A percentile compares a stretch with the other conserved stretches of the same genome.
Evolutionary conservation across 768 basidiomycete genomes (phyloP).

Genomic region (Auricularia sp.): DNA sequence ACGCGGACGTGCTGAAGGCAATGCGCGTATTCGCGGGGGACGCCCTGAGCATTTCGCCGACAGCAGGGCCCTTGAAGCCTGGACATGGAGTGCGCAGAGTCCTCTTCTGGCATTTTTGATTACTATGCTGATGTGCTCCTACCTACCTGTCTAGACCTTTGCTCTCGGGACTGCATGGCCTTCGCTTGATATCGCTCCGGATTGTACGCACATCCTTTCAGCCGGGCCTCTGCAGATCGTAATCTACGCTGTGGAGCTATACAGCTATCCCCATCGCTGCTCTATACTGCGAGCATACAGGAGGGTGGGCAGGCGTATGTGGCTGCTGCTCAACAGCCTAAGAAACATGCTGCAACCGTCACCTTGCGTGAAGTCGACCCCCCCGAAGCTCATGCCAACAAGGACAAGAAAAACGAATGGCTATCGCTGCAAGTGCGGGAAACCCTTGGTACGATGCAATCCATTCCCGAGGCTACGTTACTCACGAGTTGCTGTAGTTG

Average conservation of each 20-base stretch:
- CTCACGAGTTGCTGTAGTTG: conserved; percentile 35
- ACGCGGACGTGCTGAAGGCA: conserved; percentile 49
- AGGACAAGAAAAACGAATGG: conserved; percentile 41
- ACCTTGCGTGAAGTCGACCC: conserved; percentile 39
- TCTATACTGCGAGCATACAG: conserved; percentile 49
- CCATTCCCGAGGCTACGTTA: conserved; percentile 5
- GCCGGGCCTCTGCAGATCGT: conserved; percentile 4
- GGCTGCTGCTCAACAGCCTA: conserved; percentile 28
- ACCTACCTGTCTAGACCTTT: conserved; percentile 36
- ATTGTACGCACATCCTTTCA: conserved; percentile 33
- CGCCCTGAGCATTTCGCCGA: conserved; percentile 43
- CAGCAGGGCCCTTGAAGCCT: conserved; percentile 17
- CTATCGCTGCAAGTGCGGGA: conserved; percentile 56
- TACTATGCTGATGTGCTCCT: not conserved
- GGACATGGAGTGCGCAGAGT: not conserved
- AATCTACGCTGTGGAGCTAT: conserved; percentile 33
- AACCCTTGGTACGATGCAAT: conserved; percentile 42
- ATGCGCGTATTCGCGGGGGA: conserved; percentile 61
- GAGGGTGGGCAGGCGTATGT: conserved; percentile 40
- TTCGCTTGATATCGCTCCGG: conserved; percentile 47
- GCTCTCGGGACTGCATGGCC: conserved; percentile 70
- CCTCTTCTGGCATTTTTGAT: not conserved
- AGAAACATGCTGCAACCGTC: conserved; percentile 38
- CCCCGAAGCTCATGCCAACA: conserved; percentile 18
- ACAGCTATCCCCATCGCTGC: conserved; percentile 42